phyloP scores from a whole-genome alignment of 345 rosid genomes.

The Excoecaria cochinchinensis region DNA sequence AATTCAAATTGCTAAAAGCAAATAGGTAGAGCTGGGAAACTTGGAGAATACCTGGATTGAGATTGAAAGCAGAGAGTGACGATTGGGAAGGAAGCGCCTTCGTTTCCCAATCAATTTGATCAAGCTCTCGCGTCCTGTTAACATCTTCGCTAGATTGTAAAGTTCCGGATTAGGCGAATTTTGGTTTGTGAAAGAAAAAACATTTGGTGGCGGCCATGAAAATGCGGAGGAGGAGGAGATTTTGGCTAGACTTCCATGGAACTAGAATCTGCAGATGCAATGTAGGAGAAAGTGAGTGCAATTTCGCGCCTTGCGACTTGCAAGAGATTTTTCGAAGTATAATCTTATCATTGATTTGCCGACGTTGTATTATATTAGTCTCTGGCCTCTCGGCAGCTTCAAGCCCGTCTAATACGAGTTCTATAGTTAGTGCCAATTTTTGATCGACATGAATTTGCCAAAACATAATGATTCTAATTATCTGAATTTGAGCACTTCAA shows the following conservation, averaged over 20 bases:
- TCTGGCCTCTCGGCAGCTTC: too few relatives aligned
- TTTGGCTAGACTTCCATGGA: too few relatives aligned
- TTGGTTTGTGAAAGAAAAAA: too few relatives aligned
- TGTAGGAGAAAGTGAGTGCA: not conserved
- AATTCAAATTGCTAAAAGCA: not conserved
- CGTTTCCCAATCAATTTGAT: conserved; percentile 70
- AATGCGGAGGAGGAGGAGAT: not conserved
- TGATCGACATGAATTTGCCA: too few relatives aligned
- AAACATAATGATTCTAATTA: too few relatives aligned
- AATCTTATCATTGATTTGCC: too few relatives aligned
- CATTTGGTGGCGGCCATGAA: not conserved
- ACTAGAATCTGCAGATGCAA: not conserved
- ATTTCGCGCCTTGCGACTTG: not conserved
- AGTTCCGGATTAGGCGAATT: too few relatives aligned
- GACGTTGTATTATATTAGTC: too few relatives aligned
- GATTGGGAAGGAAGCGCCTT: conserved; percentile 63
- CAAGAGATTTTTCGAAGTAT: not conserved
- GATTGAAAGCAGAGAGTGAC: conserved; percentile 45
- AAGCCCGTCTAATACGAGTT: too few relatives aligned
- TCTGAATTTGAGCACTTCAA: too few relatives aligned
- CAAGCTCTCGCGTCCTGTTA: conserved; percentile 73
- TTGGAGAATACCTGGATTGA: conserved; percentile 35
- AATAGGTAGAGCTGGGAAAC: not conserved
- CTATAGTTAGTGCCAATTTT: too few relatives aligned
- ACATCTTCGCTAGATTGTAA: conserved; percentile 32